Conservation (phyloP, 2,329 filamentous ascomycete species). For the Ophiostoma populinum region DNA sequence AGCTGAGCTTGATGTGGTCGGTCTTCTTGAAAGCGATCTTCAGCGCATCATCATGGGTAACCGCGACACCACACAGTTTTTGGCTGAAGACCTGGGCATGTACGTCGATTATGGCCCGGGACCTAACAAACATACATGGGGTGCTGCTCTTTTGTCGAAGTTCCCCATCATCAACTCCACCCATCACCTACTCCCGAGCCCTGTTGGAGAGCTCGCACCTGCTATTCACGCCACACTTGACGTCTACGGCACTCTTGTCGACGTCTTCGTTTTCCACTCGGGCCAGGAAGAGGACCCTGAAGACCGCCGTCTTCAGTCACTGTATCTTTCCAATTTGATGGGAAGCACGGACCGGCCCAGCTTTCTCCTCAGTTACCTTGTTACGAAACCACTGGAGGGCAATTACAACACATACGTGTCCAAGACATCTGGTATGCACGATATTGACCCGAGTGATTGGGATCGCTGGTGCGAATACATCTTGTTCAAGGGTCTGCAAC, state of each 20-base stretch:
- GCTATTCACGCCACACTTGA: constrained; percentile 95
- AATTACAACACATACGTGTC: constrained; percentile 97
- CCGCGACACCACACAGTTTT: constrained; percentile 83
- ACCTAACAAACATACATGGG: constrained; percentile 98
- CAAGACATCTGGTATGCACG: constrained; percentile 74
- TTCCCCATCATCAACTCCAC: constrained; percentile 96
- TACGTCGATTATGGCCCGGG: constrained; percentile 95
- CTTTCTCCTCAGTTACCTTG: constrained; percentile 79
- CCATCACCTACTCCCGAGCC: constrained; percentile 84
- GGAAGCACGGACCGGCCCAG: constrained; percentile 61
- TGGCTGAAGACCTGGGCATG: constrained; percentile 95
- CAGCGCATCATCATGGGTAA: constrained; percentile 99
- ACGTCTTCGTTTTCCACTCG: constrained; percentile 97
- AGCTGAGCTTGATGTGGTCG: constrained; percentile 90
- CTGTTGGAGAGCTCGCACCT: constrained; percentile 85
- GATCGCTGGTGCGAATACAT: constrained; percentile 99
- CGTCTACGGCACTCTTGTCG: constrained; percentile 74
- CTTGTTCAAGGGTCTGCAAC: constrained; percentile 72
- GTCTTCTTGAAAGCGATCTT: constrained; percentile 81
- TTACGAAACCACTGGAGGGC: constrained; percentile 74
- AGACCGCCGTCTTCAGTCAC: constrained; percentile 69
- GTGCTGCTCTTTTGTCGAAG: constrained; percentile 73
- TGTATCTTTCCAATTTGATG: constrained; percentile 82
- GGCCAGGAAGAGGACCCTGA: constrained; percentile 94
- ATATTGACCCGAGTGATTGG: constrained; percentile 86